Evolutionary conservation across 75 land plant genomes (phyloP), one percentile per base, ranked within the genome.

Genomic region (Picea sitchensis): DNA sequence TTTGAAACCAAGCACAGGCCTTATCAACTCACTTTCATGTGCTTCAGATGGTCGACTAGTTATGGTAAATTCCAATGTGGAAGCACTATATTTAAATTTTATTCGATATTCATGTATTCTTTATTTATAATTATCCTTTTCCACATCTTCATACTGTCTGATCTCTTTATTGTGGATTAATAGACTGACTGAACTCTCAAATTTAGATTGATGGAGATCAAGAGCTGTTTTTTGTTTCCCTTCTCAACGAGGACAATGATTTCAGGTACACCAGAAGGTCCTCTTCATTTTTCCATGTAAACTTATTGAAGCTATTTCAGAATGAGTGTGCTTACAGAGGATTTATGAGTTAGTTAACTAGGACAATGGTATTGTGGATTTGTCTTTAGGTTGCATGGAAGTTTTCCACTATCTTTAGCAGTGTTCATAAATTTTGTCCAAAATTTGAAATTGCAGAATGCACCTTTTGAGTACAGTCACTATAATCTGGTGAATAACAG

Each of bases 1-100:
- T 59, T 61, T 85, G 61, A 88, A 86, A 67, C 78, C 77, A 77
- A 84, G 81, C 64, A 64, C 80, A 64, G 76, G 61, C 32, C 78
- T 86, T 32, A 62, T 77, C 32, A 59, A 8, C 31, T 80, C 86
- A 67, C 67, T 92, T 23, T 80, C 88, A 58, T 76, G 82, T 71
- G 85, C 96, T 58, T 26, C 79, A 69, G 87, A 86, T 68, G 98
- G 98, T 78, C 92, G 88, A 76, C 38, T 95, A 36, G 44, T 87
- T 62, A 63, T 93, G 90, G 98, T 95, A 91, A 59, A 80, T 38
- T 47, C 21, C 13, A 41, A 67, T 15, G 11, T 71, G 20, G n/a
- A 36, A 71, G 2, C 20, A 71, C 0, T n/a, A 20, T 71, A 17
- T 17, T 20, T 51, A 51, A 8, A 9, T 51, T 51, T 51, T 8